Conservation (phyloP, 371 early-diverging fungal species). For the Apophysomyces ossiformis region DNA sequence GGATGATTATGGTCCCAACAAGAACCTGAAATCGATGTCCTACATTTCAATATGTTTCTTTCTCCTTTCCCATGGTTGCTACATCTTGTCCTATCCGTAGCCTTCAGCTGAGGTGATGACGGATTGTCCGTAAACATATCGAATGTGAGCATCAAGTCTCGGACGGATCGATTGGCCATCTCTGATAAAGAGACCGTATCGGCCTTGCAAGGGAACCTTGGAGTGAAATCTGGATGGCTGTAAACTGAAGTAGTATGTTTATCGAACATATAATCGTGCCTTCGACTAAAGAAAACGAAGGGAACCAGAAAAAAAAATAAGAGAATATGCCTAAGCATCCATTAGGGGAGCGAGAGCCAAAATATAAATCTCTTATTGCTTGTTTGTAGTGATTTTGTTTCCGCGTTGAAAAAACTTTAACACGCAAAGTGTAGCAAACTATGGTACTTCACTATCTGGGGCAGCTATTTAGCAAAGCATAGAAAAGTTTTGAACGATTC, state of each 20-base stretch:
- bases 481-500: no score
- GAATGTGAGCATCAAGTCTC: slow-evolving; percentile 1
- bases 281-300: background rate
- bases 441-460: no score
- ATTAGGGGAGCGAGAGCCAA: background rate
- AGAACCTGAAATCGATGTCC: background rate
- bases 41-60: background rate
- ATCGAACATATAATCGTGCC: background rate
- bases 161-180: background rate
- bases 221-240: slow-evolving; percentile 3
- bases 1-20: no score
- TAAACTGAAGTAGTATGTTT: background rate
- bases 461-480: no score
- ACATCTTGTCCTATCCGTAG: background rate
- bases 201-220: background rate
- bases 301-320: background rate
- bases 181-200: background rate
- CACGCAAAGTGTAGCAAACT: background rate
- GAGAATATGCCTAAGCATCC: no score
- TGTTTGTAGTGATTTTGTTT: background rate
- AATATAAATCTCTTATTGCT: background rate
- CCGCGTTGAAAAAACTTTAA: slow-evolving; percentile 2
- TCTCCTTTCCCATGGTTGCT: background rate
- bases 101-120: background rate
- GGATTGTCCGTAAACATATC: slow-evolving; percentile 5